Conservation (phyloP, 306 rosid genomes). For the Urtica urens region DNA sequence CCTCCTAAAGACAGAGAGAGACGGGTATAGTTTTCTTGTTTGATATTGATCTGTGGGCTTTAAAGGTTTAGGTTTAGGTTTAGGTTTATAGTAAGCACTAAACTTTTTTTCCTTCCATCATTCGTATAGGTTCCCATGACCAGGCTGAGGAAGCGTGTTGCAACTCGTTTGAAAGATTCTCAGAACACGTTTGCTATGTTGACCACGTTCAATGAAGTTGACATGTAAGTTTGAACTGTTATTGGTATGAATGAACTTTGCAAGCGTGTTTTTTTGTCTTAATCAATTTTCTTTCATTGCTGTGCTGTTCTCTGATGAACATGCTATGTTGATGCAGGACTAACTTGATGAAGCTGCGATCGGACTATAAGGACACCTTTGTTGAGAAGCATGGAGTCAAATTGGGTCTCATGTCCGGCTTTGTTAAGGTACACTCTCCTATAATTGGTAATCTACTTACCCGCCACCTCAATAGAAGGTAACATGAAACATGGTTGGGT, state of each 20-base stretch:
- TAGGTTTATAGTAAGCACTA: background rate
- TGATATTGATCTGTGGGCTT: background rate
- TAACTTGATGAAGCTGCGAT: constrained; percentile 48
- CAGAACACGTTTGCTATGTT: constrained; percentile 57
- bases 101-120: background rate
- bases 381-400: constrained; percentile 52
- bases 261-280: background rate
- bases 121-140: constrained; percentile 50
- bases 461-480: no score
- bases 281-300: background rate
- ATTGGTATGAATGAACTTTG: no score
- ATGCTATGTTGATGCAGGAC: constrained; percentile 30
- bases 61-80: background rate
- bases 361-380: constrained; percentile 54
- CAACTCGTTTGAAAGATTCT: constrained; percentile 55
- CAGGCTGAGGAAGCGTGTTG: constrained; percentile 58
- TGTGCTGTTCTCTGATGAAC: background rate
- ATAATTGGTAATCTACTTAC: background rate
- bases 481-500: background rate
- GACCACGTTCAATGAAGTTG: constrained; percentile 60
- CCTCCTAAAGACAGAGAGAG: constrained; percentile 63
- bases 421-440: constrained; percentile 30
- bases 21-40: constrained; percentile 38
- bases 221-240: constrained; percentile 34
- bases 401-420: constrained; percentile 56